Base-by-base conservation (phyloP, 768 basidiomycete genomes). In the Leccinum variicolor region DNA sequence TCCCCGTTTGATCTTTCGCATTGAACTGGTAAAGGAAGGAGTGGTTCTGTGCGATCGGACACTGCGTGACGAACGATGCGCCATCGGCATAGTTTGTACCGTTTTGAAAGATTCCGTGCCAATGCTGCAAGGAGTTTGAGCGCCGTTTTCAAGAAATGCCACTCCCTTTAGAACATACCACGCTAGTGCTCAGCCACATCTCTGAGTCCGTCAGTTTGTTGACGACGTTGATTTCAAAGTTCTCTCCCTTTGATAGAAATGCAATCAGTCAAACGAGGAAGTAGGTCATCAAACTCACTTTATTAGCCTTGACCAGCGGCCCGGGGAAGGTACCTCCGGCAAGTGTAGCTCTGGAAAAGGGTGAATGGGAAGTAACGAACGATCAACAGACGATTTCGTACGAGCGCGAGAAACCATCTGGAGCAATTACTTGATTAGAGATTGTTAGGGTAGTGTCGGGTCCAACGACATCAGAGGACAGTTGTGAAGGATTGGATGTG, bases 81-180 rank as follows among this genome's bases (percentile, higher is more conserved):
- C 83, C 82, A 56, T 84, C 83, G 0, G 67, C 76, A 64, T 71
- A 77, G 58, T 74, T 79, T 25, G 77, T 75, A 2, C 68, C 65
- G 3, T 74, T 66, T 59, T 84, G 82, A 58, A 75, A 73, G 33
- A 84, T 56, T 11, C 83, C 81, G 59, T 84, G 83, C 82, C 81
- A 84, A 62, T 84, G 82, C 83, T 84, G 28, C 19, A 48, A 53
- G 10, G 31, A 6, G 19, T 23, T 28, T 62, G 29, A 61, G 29
- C 14, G 6, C 28, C 17, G 4, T 6, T 23, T n/a, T n/a, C n/a
- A n/a, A n/a, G 29, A 50, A 31, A 33, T 17, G 26, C 7, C 4
- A 33, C 19, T 17, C 4, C 33, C 13, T 6, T 36, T 3, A 15
- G 36, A n/a, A 60, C 67, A 33, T 53, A 69, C 67, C 52, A 85